Evolutionary conservation across 306 rosid species (phyloP).

Genomic region (Macrotyloma uniflorum): DNA sequence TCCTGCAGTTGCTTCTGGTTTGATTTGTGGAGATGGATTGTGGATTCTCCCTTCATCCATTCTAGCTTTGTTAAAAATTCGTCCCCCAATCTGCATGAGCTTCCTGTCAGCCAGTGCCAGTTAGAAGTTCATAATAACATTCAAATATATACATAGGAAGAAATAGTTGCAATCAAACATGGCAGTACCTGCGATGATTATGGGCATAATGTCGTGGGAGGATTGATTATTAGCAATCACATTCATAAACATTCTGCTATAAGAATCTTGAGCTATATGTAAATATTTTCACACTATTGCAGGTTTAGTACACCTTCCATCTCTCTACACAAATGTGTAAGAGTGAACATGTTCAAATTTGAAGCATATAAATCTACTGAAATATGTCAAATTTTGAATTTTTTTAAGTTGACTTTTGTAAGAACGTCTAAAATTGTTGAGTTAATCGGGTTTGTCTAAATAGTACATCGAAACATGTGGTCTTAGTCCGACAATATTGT

Average conservation of each 20-base stretch:
- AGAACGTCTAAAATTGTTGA: neutral
- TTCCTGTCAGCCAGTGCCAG: constrained; percentile 54
- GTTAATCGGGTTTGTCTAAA: neutral
- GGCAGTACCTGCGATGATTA: constrained; percentile 13
- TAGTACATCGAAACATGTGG: neutral
- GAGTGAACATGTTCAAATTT: neutral
- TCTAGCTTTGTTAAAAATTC: constrained; percentile 78
- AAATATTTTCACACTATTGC: constrained; percentile 12
- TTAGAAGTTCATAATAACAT: constrained; percentile 35
- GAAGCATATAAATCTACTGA: neutral
- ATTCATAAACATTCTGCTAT: constrained; percentile 19
- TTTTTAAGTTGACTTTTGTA: neutral
- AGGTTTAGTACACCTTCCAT: neutral
- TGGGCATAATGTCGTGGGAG: constrained; percentile 27
- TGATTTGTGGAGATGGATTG: constrained; percentile 96
- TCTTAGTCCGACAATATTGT: too few species aligned
- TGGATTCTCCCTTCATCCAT: constrained; percentile 96
- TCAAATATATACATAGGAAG: neutral
- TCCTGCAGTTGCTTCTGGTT: constrained; percentile 97
- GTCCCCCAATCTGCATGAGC: constrained; percentile 95
- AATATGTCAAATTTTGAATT: neutral
- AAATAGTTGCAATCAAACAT: constrained; percentile 15
- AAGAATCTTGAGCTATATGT: constrained; percentile 19
- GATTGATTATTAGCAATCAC: neutral
- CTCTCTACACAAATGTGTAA: neutral